Base-by-base conservation (phyloP, 2,329 filamentous ascomycete genomes). In the Alternaria solani region DNA sequence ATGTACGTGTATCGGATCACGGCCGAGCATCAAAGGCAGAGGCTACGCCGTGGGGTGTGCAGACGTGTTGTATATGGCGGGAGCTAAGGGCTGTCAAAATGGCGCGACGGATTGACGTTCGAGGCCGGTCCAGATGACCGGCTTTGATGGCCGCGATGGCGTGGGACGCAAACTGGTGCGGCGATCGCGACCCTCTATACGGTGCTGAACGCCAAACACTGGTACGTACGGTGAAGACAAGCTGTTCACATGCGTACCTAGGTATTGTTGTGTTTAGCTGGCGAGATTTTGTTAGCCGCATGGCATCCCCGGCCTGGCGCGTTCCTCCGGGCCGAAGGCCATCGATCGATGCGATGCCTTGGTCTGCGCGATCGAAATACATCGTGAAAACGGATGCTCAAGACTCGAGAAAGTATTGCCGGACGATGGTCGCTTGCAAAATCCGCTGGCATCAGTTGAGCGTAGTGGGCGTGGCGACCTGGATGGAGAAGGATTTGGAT, bases 31-130 rank as follows among this genome's bases (percentile, higher is more conserved):
- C 30, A 52, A 51, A 26, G 38, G 43, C 36, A 56, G n/a, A 32
- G 41, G 46, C n/a, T 9, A 30, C 55, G 44, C 30, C 28, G 26
- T 9, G 48, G 28, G n/a, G 34, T 49, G 16, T 43, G 57, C 52
- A 46, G 42, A 28, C 51, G 39, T 42, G 38, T 41, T 18, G 25
- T 25, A 38, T 34, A 25, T 12, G 18, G 44, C 52, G 39, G 44
- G 46, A 56, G 44, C 57, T 55, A 59, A 44, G 34, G 30, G 51
- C 38, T 59, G 51, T 56, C 51, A 56, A 20, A 32, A 52, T 38
- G 30, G 44, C 57, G 57, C 36, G 26, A 28, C 51, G 32, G 46
- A 20, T 38, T 38, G 34, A 38, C 14, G 46, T 49, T 49, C 44
- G 25, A 48, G 52, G 38, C 34, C n/a, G 44, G 43, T 43, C 57